Base-by-base conservation (phyloP, 768 basidiomycete species). In the Mycena filopes region DNA sequence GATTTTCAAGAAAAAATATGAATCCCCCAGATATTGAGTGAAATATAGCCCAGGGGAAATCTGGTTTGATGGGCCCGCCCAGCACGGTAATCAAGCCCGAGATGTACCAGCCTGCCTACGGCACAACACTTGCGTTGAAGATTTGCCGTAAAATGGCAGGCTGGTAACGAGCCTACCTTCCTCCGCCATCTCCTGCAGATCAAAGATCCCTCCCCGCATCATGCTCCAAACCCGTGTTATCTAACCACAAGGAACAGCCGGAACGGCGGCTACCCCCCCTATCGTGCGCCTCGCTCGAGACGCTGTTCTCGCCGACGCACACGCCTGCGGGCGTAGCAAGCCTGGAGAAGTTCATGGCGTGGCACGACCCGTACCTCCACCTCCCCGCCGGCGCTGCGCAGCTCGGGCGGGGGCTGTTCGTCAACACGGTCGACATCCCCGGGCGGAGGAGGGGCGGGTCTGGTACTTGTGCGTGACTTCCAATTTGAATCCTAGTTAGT, bases 131-230 rank as follows among this genome's bases (percentile, higher is more conserved):
- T n/a, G n/a, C n/a, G n/a, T n/a, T n/a, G n/a, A n/a, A n/a, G n/a
- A n/a, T n/a, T n/a, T n/a, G n/a, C n/a, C n/a, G n/a, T n/a, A n/a
- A n/a, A n/a, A n/a, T n/a, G n/a, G n/a, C n/a, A n/a, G n/a, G n/a
- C n/a, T n/a, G n/a, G n/a, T n/a, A n/a, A n/a, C n/a, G n/a, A n/a
- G n/a, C n/a, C n/a, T n/a, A n/a, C n/a, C n/a, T n/a, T n/a, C n/a
- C n/a, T n/a, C n/a, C 66, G 66, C 25, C 70, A 70, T 31, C 42
- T 69, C 12, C 62, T 53, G 6, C 51, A 60, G 38, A 55, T 47
- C 31, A 55, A 62, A 46, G 29, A 58, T 58, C 1, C 38, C 36
- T 40, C 33, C 3, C 15, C 25, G 3, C 9, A 11, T 18, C 8
- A 23, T 23, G 20, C 12, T 47, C 9, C 1, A 28, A 18, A 18